These are phyloP conservation scores for Cercophora samala DNA, from an alignment of 495 filamentous ascomycete genomes.

Conservation along the genomic window DNA sequence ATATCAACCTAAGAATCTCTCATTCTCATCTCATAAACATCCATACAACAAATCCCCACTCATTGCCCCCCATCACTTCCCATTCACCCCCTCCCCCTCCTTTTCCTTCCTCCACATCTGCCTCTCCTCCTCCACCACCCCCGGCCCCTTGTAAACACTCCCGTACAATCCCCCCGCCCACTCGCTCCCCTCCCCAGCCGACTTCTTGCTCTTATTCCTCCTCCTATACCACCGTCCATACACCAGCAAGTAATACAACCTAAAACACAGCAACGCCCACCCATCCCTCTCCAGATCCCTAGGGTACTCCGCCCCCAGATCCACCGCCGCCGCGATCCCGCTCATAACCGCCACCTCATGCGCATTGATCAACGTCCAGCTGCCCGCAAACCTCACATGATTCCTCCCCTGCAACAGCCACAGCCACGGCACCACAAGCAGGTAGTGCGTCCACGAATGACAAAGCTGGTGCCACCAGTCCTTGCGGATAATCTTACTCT, in stretches of 20 bases:
- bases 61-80: neutral
- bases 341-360: slow-evolving; percentile 77
- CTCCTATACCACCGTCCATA: slow-evolving; percentile 43
- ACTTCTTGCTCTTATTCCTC: slow-evolving; percentile 22
- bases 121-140: slow-evolving; percentile 45
- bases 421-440: slow-evolving; percentile 72
- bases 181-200: slow-evolving; percentile 28
- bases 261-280: slow-evolving; percentile 41
- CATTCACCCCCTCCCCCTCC: slow-evolving; percentile 23
- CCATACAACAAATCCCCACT: neutral
- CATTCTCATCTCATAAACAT: neutral
- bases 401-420: slow-evolving; percentile 75
- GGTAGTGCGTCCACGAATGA: slow-evolving; percentile 77
- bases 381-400: slow-evolving; percentile 64
- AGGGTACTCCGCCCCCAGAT: slow-evolving; percentile 73
- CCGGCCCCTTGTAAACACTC: slow-evolving; percentile 52
- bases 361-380: slow-evolving; percentile 83
- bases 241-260: slow-evolving; percentile 41
- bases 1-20: neutral
- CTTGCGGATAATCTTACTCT: slow-evolving; percentile 62
- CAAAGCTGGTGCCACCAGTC: slow-evolving; percentile 89
- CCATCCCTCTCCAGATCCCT: slow-evolving; percentile 41
- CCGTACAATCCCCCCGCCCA: slow-evolving; percentile 54
- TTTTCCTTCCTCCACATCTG: slow-evolving; percentile 48
- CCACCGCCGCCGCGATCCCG: slow-evolving; percentile 73